Percentiles rank a stretch among this genome's conserved stretches.
Evolutionary conservation across 129 eudicot genomes (phyloP).

Genomic region (Arctium lappa): DNA sequence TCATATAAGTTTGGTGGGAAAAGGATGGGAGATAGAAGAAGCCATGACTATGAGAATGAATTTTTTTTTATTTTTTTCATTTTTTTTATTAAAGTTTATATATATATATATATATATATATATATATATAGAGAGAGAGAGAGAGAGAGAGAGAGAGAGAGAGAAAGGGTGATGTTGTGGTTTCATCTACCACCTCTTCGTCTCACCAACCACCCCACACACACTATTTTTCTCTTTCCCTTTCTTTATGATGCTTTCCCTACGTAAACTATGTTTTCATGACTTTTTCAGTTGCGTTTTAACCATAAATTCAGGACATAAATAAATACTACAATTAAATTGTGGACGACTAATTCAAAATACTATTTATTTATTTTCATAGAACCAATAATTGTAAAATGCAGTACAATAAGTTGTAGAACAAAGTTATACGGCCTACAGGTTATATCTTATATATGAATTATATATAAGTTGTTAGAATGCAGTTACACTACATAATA

Average conservation of each 20-base stretch:
- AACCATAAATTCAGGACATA: not conserved
- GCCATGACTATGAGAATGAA: constrained; percentile 10
- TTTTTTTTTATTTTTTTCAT: not conserved
- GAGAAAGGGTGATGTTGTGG: constrained; percentile 15
- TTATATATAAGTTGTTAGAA: too few relatives aligned
- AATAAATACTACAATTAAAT: too few relatives aligned
- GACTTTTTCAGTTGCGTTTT: not conserved
- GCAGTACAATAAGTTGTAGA: too few relatives aligned
- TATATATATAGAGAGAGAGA: too few relatives aligned
- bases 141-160: not conserved
- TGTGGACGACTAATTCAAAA: too few relatives aligned
- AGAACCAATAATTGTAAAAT: too few relatives aligned
- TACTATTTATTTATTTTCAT: too few relatives aligned
- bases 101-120: too few relatives aligned
- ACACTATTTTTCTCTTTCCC: constrained; percentile 14
- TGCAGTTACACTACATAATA: too few relatives aligned
- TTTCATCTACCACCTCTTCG: constrained; percentile 10
- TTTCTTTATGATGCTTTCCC: not conserved
- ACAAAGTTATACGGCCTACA: too few relatives aligned
- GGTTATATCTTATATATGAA: not conserved
- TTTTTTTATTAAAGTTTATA: not conserved
- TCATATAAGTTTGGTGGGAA: constrained; percentile 23
- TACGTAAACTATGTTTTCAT: not conserved
- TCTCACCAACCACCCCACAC: constrained; percentile 35
- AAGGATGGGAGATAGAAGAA: not conserved